Evolutionary conservation across 2,329 filamentous ascomycete species (phyloP).

Genomic region (Ambrosiella xylebori): DNA sequence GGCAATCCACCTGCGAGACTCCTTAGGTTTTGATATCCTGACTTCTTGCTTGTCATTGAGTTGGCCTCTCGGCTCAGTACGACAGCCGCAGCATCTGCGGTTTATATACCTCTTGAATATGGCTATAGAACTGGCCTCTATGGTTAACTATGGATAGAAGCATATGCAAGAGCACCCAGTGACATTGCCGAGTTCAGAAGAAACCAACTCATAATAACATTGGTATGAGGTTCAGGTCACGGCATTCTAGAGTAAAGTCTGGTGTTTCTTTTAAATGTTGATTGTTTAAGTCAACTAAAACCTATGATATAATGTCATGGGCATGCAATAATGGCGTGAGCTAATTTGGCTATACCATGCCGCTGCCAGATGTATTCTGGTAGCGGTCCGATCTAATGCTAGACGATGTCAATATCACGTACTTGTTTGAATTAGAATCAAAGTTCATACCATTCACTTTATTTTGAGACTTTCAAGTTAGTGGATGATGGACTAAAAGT

Average conservation of each 20-base stretch:
- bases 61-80: slow-evolving; percentile 2
- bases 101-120: background rate
- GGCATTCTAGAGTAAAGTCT: too few relatives aligned
- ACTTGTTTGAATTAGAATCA: background rate
- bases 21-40: background rate
- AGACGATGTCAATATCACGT: background rate
- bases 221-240: background rate
- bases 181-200: slow-evolving; percentile 1
- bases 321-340: background rate
- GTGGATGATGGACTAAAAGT: background rate
- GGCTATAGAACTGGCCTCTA: background rate
- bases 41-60: background rate
- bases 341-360: background rate
- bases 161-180: slow-evolving; percentile 4
- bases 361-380: background rate
- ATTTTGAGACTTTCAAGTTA: background rate
- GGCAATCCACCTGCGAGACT: background rate
- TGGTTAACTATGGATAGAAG: background rate
- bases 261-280: too few relatives aligned
- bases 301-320: too few relatives aligned
- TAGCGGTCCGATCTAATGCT: background rate
- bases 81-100: background rate
- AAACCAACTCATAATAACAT: background rate
- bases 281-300: too few relatives aligned
- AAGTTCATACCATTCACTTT: background rate